Evolutionary conservation across 2,329 filamentous ascomycete species (phyloP), one percentile per base, ranked within the genome.

Genomic region (Cercospora sp.): DNA sequence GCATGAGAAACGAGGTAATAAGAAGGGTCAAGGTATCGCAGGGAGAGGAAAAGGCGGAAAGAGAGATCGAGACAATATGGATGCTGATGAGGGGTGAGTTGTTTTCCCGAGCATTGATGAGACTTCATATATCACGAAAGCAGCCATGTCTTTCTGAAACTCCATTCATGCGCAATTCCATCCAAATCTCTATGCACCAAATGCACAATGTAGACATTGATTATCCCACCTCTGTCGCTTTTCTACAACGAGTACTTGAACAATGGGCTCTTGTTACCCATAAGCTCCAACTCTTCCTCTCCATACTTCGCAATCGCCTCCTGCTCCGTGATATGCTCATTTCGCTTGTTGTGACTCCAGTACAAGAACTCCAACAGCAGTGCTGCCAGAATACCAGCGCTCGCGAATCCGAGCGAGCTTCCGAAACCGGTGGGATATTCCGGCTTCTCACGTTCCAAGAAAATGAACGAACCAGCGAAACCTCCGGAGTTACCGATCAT

Each of bases 51-150:
- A 87, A 86, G 79, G 85, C 83, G 81, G 82, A 66, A 79, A 85
- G 83, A 82, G 83, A 45, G 81, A 81, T 68, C 80, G 86, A 68
- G 86, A 88, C 77, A 84, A 89, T 61, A 93, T 93, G 91, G 91
- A 94, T 80, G 83, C 84, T 45, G 91, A 93, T 73, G 91, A 94
- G 79, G 88, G 89, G 16, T 79, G 30, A 61, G 45, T 12, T 28
- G 49, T 53, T 16, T n/a, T 28, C 12, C 28, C 24, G 24, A 53
- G 21, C 7, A 30, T 58, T 21, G 32, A 21, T n/a, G 24, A 59
- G 13, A 10, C 8, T 37, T 1, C 24, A 8, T 28, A 26, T 4
- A 7, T 24, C 37, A 43, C 3, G 16, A 7, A 43, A 43, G 37
- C 2, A 43, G 7, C 37, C 16, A 7, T n/a, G 16, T 43, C 3